phyloP scores from a whole-genome alignment of 768 basidiomycete genomes.

The Xerocomus brunneocitrinus region DNA sequence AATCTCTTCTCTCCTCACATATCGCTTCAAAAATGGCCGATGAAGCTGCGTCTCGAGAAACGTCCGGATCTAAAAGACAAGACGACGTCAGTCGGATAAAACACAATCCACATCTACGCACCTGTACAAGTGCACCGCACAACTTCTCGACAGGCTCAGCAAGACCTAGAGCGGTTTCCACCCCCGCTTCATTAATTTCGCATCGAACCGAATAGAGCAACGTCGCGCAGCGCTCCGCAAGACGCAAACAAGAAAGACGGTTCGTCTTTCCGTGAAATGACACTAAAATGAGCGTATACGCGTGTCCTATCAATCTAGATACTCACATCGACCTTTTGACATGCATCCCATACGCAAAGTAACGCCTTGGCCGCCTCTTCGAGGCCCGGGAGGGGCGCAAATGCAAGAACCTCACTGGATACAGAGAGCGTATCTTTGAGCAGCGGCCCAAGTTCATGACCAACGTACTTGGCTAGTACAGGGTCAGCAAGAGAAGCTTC shows the following conservation, averaged over 20 bases:
- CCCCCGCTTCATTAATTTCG: constrained; percentile 58
- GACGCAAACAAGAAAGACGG: constrained; percentile 59
- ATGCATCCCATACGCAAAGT: constrained; percentile 60
- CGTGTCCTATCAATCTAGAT: neutral
- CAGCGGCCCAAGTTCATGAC: constrained; percentile 32
- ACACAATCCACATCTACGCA: constrained; percentile 24
- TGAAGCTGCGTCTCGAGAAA: constrained; percentile 58
- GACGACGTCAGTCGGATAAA: neutral
- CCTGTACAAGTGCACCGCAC: constrained; percentile 39
- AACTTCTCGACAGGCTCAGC: constrained; percentile 39
- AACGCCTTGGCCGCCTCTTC: constrained; percentile 47
- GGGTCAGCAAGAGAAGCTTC: constrained; percentile 1
- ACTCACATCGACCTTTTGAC: constrained; percentile 59
- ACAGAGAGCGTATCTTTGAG: constrained; percentile 35
- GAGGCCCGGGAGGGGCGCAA: constrained; percentile 56
- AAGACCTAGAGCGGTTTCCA: constrained; percentile 46
- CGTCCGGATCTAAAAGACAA: constrained; percentile 36
- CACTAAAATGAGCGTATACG: neutral
- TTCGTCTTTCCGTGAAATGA: constrained; percentile 46
- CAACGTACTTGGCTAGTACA: constrained; percentile 27
- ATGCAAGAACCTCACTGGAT: constrained; percentile 36
- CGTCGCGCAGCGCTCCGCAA: constrained; percentile 70
- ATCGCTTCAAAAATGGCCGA: constrained; percentile 74
- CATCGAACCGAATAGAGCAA: constrained; percentile 59
- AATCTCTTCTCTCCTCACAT: constrained; percentile 71